Evolutionary conservation across 805 yeast species (phyloP).

Genomic region (Yamadazyma paraphyllophila): DNA sequence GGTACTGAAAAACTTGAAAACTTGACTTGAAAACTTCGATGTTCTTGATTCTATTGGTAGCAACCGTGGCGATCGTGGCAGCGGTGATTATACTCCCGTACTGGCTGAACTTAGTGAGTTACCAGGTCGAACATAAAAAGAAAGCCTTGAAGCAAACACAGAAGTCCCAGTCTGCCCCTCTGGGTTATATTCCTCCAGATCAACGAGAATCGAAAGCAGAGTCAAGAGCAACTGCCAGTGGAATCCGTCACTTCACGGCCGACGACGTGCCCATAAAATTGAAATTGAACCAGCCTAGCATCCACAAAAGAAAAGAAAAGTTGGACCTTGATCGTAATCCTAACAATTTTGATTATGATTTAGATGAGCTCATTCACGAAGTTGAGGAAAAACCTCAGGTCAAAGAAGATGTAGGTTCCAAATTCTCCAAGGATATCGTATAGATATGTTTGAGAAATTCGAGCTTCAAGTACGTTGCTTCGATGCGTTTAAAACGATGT

Average conservation of each 20-base stretch:
- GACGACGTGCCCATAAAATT: constrained; percentile 39
- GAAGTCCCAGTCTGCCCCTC: constrained; percentile 9
- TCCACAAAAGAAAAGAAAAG: constrained; percentile 33
- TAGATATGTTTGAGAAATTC: constrained; percentile 19
- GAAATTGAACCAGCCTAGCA: constrained; percentile 21
- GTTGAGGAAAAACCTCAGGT: constrained; percentile 17
- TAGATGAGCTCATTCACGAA: constrained; percentile 42
- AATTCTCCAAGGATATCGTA: constrained; percentile 11
- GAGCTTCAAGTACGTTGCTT: constrained; percentile 21
- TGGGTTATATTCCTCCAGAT: constrained; percentile 43
- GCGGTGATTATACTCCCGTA: constrained; percentile 47
- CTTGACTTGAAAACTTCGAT: constrained; percentile 18
- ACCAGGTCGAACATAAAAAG: constrained; percentile 33
- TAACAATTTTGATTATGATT: constrained; percentile 42
- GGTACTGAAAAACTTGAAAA: neutral
- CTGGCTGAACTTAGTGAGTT: constrained; percentile 48
- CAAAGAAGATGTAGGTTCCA: neutral
- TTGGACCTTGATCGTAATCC: constrained; percentile 38
- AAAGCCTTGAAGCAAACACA: neutral
- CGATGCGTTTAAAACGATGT: constrained; percentile 6
- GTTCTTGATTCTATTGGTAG: constrained; percentile 37
- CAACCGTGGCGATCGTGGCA: constrained; percentile 42
- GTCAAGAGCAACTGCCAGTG: constrained; percentile 11
- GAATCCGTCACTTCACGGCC: constrained; percentile 31
- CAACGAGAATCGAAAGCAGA: constrained; percentile 21